Conservation (phyloP, 192 early-diverging fungal genomes). For the Coemansia sp. region DNA sequence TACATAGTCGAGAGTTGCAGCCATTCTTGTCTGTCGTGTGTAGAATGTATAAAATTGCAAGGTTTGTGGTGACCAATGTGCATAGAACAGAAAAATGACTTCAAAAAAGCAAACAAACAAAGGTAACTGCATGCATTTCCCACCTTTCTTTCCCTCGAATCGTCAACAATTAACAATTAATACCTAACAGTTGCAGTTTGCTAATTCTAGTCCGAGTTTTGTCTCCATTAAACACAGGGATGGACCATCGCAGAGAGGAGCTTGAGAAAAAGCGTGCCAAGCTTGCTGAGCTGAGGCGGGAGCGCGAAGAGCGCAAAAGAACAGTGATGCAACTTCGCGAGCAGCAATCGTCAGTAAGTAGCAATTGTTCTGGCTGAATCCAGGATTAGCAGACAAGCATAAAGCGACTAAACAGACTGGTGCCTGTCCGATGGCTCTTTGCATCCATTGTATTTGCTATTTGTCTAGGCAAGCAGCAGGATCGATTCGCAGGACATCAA, state of each 20-base stretch:
- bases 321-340: constrained; percentile 34
- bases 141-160: neutral
- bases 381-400: no score
- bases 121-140: neutral
- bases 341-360: constrained; percentile 32
- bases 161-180: neutral
- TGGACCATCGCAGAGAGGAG: constrained; percentile 76
- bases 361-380: no score
- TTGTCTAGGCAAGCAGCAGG: constrained; percentile 19
- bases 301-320: constrained; percentile 74
- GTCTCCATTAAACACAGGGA: constrained; percentile 8
- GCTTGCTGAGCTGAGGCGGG: constrained; percentile 82
- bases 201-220: neutral
- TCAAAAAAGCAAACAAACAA: no score
- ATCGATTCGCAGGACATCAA: constrained; percentile 72
- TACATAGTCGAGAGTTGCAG: no score
- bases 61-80: no score
- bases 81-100: no score
- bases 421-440: no score
- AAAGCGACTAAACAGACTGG: no score
- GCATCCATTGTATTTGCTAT: constrained; percentile 4
- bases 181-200: neutral
- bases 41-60: no score
- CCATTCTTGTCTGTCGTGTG: no score
- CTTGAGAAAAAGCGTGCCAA: constrained; percentile 90